phyloP scores from a whole-genome alignment of 257 asterid species.

The Nicotiana tabacum region DNA sequence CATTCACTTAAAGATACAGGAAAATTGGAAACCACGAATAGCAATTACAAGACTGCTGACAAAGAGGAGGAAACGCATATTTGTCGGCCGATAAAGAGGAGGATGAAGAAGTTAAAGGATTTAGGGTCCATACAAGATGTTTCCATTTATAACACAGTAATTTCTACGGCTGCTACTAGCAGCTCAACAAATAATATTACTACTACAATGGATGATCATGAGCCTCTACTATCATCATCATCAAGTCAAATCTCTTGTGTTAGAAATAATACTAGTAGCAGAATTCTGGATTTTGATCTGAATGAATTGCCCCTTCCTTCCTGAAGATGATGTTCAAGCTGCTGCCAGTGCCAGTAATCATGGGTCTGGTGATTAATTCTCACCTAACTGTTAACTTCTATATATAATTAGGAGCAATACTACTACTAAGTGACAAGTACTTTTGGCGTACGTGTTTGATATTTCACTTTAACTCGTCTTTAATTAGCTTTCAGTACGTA shows the following conservation, averaged over 20 bases:
- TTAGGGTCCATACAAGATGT: slow-evolving; percentile 16
- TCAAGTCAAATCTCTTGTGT: neutral
- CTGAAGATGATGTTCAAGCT: slow-evolving; percentile 17
- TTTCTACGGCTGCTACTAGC: slow-evolving; percentile 8
- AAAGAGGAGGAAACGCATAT: no score
- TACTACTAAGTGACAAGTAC: neutral
- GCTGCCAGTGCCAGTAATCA: neutral
- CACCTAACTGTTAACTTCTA: slow-evolving; percentile 1
- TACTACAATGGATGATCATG: neutral
- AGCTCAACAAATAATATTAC: slow-evolving; percentile 2
- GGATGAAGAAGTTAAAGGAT: slow-evolving; percentile 31
- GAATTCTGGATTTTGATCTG: slow-evolving; percentile 38
- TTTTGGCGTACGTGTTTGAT: neutral
- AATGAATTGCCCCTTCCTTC: slow-evolving; percentile 37
- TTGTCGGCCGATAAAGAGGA: slow-evolving; percentile 19
- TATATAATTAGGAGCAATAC: neutral
- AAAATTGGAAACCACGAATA: neutral
- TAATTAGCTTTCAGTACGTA: neutral
- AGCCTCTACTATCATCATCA: neutral
- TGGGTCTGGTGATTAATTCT: no score
- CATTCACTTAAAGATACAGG: neutral
- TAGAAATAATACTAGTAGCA: slow-evolving; percentile 14
- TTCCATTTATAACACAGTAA: neutral
- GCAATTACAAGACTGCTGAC: neutral
- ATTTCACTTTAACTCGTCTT: neutral